Base-by-base conservation (phyloP, 176 grass and related monocot genomes). In the Cymbopogon citratus region DNA sequence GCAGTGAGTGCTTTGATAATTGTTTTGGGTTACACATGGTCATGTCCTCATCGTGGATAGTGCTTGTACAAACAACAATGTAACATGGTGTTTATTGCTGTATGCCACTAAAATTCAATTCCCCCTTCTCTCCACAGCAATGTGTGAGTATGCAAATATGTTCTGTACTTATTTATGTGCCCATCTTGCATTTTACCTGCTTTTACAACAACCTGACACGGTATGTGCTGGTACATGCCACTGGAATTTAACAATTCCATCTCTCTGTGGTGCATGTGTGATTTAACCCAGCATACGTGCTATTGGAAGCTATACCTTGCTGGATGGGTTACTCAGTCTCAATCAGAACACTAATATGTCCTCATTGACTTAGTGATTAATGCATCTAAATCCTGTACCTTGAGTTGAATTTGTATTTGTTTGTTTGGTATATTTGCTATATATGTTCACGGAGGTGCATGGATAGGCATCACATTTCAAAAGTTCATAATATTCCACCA, bases 341-440 rank as follows among this genome's bases (percentile, higher is more conserved):
- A 56, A 52, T 34, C 10, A 48, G 57, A 24, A 35, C 65, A 9
- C 45, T 73, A 72, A 38, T 31, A 19, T 21, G 1, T 66, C 9
- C 12, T 45, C 33, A 9, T 34, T 45, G 11, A 24, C 49, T 41
- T 26, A 73, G 49, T 19, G 51, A 34, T 69, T 7, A 63, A 79
- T 36, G 15, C 11, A 19, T 60, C 63, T 64, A 65, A 45, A 64
- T 59, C 12, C 52, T 77, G 24, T 68, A 63, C 14, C 48, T 75
- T 84, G 3, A 28, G 1, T 16, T 83, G 18, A 5, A 27, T 25
- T 73, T 73, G 23, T 84, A 26, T 25, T 74, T 73, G 23, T 84
- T 85, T 88, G 7, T 25, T 74, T 35, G 28, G 9, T 74, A 80
- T 34, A 34, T 46, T 46, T 52, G 52, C 12, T 23, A 63, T 82